These are phyloP conservation scores for Botryotinia convoluta DNA, from an alignment of 2,329 filamentous ascomycete species.

Conservation along the genomic window DNA sequence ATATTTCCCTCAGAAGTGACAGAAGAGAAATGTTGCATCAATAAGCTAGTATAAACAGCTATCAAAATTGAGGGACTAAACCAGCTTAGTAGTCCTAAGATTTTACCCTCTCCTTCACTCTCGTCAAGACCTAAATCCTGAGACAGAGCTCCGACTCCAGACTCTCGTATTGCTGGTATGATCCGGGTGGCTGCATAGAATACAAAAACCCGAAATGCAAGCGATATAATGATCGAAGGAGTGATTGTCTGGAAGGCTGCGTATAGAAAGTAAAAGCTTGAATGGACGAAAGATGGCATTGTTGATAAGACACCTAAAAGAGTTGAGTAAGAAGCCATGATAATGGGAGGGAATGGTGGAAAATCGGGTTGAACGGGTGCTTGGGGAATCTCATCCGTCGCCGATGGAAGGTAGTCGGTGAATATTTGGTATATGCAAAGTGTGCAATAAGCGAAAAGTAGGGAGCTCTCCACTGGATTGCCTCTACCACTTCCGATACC, in stretches of 20 bases:
- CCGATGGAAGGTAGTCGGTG: slow-evolving; percentile 86
- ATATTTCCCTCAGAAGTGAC: slow-evolving; percentile 61
- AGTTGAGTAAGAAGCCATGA: slow-evolving; percentile 97
- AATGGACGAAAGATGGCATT: slow-evolving; percentile 79
- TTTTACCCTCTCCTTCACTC: slow-evolving; percentile 73
- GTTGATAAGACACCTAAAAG: slow-evolving; percentile 79
- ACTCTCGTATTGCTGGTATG: slow-evolving; percentile 87
- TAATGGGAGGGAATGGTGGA: slow-evolving; percentile 91
- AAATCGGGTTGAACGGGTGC: slow-evolving; percentile 74
- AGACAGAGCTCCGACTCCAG: slow-evolving; percentile 76
- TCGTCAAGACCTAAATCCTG: slow-evolving; percentile 86
- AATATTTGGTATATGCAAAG: slow-evolving; percentile 99
- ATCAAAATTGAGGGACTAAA: slow-evolving; percentile 94
- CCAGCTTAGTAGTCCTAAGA: slow-evolving; percentile 83
- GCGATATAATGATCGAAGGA: slow-evolving; percentile 90
- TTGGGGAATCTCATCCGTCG: slow-evolving; percentile 54
- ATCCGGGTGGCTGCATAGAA: slow-evolving; percentile 95
- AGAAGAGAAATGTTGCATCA: slow-evolving; percentile 92
- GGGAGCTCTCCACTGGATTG: slow-evolving; percentile 90
- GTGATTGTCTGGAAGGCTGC: slow-evolving; percentile 95
- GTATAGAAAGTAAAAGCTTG: slow-evolving; percentile 79
- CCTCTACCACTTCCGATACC: slow-evolving; percentile 92
- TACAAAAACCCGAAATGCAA: slow-evolving; percentile 89
- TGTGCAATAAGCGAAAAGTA: slow-evolving; percentile 96
- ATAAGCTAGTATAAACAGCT: slow-evolving; percentile 89